These are phyloP conservation scores for Cucurbita moschata DNA, from an alignment of 306 rosid species.

Conservation along the genomic window DNA sequence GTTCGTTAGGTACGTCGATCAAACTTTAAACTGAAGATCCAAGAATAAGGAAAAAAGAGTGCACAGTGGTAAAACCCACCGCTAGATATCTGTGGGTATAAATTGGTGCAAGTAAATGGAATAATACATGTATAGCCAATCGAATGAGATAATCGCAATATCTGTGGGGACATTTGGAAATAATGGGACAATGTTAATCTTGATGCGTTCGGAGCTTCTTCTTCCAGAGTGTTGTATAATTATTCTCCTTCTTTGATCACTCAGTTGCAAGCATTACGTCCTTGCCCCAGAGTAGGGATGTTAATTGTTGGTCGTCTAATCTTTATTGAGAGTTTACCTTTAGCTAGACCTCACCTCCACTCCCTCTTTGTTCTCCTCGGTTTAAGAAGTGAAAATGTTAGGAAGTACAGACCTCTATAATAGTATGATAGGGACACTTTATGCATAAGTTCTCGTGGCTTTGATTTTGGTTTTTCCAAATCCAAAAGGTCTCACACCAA, in stretches of 20 bases:
- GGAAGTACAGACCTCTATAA: too few relatives aligned
- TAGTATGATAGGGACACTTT: too few relatives aligned
- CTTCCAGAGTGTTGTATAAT: not conserved
- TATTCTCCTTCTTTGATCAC: not conserved
- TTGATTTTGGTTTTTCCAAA: too few relatives aligned
- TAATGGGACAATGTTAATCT: not conserved
- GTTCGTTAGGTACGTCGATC: not conserved
- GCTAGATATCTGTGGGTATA: not conserved
- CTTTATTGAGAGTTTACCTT: not conserved
- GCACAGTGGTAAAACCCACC: too few relatives aligned
- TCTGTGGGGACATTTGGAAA: not conserved
- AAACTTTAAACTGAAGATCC: not conserved
- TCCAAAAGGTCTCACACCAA: too few relatives aligned
- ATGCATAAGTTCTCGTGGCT: too few relatives aligned
- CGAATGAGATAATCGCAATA: not conserved
- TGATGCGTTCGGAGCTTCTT: not conserved
- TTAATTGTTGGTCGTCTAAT: not conserved
- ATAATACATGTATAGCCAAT: not conserved
- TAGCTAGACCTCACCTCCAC: not conserved
- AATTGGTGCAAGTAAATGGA: not conserved
- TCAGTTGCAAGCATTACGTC: not conserved
- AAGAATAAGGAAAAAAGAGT: not conserved
- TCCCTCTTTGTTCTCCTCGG: not conserved
- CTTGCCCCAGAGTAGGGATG: not conserved
- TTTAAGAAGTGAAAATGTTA: not conserved